Evolutionary conservation across 169 alveolate species (phyloP).

Genomic region (Eimeria falciformis): DNA sequence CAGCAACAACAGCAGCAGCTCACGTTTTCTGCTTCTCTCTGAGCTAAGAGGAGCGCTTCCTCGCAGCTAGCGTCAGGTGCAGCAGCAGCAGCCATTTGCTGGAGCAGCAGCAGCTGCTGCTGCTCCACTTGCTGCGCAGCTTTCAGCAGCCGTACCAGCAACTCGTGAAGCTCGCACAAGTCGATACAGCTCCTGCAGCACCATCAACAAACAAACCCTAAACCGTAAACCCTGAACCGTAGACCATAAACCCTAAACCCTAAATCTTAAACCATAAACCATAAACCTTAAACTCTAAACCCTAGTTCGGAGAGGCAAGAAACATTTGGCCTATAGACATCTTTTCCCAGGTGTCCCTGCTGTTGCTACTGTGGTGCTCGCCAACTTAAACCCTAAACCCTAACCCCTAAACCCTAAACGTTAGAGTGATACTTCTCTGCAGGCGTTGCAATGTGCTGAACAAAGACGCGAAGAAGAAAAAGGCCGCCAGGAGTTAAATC

Average conservation of each 20-base stretch:
- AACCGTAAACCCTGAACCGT: background rate
- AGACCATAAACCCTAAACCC: constrained; percentile 6
- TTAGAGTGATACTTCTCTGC: constrained; percentile 13
- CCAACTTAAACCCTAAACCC: background rate
- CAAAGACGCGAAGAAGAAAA: constrained; percentile 57
- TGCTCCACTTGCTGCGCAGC: constrained; percentile 63
- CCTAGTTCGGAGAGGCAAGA: too few species aligned
- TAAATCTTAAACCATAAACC: background rate
- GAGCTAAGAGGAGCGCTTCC: constrained; percentile 14
- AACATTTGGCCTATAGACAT: too few species aligned
- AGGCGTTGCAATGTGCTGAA: constrained; percentile 44
- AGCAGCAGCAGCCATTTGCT: constrained; percentile 25
- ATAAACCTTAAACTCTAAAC: constrained; percentile 17
- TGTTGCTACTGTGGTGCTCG: too few species aligned
- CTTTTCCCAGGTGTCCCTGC: too few species aligned
- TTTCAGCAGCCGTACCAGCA: constrained; percentile 66
- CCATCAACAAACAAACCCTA: background rate
- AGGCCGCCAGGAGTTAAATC: constrained; percentile 33
- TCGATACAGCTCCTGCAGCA: constrained; percentile 35
- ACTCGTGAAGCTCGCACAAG: constrained; percentile 45
- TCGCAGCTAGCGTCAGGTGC: constrained; percentile 29
- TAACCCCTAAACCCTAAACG: constrained; percentile 6
- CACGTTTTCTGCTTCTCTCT: constrained; percentile 46
- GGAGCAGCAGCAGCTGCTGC: constrained; percentile 55
- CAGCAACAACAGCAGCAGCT: constrained; percentile 18